phyloP scores from a whole-genome alignment of 2,329 filamentous ascomycete species.

The Sarocladium oryzae region DNA sequence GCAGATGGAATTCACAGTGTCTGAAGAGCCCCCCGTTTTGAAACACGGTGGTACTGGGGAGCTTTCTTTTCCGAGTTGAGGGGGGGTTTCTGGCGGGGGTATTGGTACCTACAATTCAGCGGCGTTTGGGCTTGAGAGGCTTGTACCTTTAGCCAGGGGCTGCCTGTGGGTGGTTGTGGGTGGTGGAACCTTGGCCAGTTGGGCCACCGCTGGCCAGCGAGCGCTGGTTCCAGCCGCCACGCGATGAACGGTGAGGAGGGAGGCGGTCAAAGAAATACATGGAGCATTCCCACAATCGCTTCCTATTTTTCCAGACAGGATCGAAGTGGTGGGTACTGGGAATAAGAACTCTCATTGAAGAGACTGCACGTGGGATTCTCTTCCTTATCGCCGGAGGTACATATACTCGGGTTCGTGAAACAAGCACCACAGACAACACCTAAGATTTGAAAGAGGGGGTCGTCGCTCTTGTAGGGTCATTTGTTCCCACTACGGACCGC shows the following conservation, averaged over 20 bases:
- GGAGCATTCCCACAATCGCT: no score
- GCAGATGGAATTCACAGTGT: neutral
- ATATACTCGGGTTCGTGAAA: no score
- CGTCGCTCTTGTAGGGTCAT: no score
- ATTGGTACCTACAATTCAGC: neutral
- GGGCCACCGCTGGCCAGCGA: no score
- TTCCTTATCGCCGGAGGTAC: no score
- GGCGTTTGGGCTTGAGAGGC: neutral
- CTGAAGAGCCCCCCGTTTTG: conserved; percentile 6
- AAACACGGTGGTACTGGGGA: neutral
- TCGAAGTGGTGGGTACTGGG: no score
- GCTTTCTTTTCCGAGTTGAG: neutral
- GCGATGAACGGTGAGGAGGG: neutral
- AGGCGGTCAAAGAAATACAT: neutral
- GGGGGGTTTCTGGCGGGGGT: conserved; percentile 4
- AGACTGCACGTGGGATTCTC: no score
- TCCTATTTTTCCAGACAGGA: no score
- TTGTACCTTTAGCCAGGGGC: conserved; percentile 2
- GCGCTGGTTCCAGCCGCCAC: neutral
- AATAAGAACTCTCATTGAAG: no score
- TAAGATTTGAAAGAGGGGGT: no score
- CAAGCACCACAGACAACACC: no score
- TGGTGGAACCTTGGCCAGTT: neutral
- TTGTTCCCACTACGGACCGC: no score
- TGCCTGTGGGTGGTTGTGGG: neutral